Conservation (phyloP, 1,139 yeast genomes). For the Sugiyamaella pinicola region DNA sequence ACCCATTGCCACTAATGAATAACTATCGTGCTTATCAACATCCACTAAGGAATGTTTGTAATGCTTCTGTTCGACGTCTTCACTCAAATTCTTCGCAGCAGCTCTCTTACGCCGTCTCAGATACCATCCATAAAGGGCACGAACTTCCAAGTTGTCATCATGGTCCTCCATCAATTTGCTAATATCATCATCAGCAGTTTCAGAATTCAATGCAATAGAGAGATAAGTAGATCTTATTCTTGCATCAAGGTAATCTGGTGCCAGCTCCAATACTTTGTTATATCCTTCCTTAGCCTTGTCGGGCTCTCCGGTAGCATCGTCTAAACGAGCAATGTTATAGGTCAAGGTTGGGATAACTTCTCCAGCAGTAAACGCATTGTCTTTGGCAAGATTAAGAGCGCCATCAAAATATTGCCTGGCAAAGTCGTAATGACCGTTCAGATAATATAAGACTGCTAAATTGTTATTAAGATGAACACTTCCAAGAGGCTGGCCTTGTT, state of each 20-base stretch:
- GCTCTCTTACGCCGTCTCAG: conserved; percentile 52
- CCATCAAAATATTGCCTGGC: conserved; percentile 54
- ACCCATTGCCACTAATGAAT: conserved; percentile 87
- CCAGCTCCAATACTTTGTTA: conserved; percentile 53
- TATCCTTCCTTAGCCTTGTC: conserved; percentile 57
- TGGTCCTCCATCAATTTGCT: conserved; percentile 55
- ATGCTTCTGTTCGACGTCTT: conserved; percentile 67
- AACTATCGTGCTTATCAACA: conserved; percentile 78
- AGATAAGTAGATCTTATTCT: conserved; percentile 68
- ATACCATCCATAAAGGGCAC: conserved; percentile 94
- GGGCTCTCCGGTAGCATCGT: conserved; percentile 47
- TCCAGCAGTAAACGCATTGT: conserved; percentile 37
- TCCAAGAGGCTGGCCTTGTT: conserved; percentile 52
- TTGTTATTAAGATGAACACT: conserved; percentile 78
- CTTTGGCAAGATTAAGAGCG: conserved; percentile 49
- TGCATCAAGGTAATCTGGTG: conserved; percentile 79
- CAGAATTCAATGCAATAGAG: conserved; percentile 44
- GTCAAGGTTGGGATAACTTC: conserved; percentile 38
- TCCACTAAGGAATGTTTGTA: conserved; percentile 83
- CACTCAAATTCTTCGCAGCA: conserved; percentile 48
- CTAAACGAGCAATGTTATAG: conserved; percentile 46
- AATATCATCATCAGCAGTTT: conserved; percentile 53
- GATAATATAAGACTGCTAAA: conserved; percentile 80
- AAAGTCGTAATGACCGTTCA: conserved; percentile 59
- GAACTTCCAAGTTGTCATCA: conserved; percentile 70